These are phyloP conservation scores for Microcera coccophila DNA, from an alignment of 2,329 filamentous ascomycete species.

Conservation along the genomic window DNA sequence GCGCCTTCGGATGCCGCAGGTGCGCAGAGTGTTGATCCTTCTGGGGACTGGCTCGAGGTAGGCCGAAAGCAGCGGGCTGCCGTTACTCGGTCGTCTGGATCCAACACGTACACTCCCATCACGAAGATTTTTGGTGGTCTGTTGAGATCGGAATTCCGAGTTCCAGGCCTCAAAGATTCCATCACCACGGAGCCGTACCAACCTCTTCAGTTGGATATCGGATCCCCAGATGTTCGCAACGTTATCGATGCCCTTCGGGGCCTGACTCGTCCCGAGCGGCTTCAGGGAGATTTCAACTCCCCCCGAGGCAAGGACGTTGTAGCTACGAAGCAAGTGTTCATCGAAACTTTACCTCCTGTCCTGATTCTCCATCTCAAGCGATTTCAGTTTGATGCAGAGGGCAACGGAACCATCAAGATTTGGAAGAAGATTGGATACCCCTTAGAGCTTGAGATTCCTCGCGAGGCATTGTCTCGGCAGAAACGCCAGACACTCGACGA, in stretches of 20 bases:
- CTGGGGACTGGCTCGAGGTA: constrained; percentile 79
- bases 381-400: constrained; percentile 88
- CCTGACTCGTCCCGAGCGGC: constrained; percentile 75
- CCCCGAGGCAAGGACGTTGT: constrained; percentile 70
- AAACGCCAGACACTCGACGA: constrained; percentile 63
- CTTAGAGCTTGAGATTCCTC: constrained; percentile 87
- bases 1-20: constrained; percentile 1
- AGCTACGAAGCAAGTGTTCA: constrained; percentile 91
- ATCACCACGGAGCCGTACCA: constrained; percentile 93
- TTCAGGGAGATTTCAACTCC: constrained; percentile 81
- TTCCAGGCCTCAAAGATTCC: constrained; percentile 82
- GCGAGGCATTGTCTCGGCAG: constrained; percentile 77
- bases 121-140: constrained; percentile 94
- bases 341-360: constrained; percentile 85
- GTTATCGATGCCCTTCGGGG: constrained; percentile 87
- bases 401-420: constrained; percentile 83
- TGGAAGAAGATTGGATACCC: constrained; percentile 98
- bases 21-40: constrained; percentile 29
- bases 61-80: constrained; percentile 86
- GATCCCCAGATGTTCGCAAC: constrained; percentile 78
- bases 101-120: constrained; percentile 72
- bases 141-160: constrained; percentile 81
- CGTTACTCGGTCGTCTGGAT: constrained; percentile 80
- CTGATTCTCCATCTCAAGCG: constrained; percentile 94
- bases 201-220: constrained; percentile 91